Evolutionary conservation across 805 yeast species (phyloP).

Genomic region (Ogataea methylovora): DNA sequence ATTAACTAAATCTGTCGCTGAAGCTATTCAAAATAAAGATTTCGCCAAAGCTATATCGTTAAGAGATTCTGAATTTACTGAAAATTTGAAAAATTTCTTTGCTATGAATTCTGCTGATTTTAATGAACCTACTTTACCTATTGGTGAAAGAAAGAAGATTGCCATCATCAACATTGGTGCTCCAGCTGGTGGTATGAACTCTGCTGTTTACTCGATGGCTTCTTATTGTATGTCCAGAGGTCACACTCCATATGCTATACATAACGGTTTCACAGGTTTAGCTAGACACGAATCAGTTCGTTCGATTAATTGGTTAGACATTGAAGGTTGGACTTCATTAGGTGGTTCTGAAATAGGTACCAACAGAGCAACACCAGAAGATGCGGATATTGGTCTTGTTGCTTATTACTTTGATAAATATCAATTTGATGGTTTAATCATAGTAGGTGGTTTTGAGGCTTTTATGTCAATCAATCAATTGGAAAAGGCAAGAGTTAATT

Average conservation of each 20-base stretch:
- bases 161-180: conserved; percentile 94
- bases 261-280: conserved; percentile 90
- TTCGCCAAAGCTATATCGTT: conserved; percentile 82
- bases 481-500: conserved; percentile 63
- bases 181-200: conserved; percentile 94
- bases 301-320: conserved; percentile 73
- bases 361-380: conserved; percentile 76
- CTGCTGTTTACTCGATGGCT: conserved; percentile 88
- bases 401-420: conserved; percentile 91
- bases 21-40: conserved; percentile 70
- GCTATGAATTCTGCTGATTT: conserved; percentile 64
- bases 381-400: conserved; percentile 76
- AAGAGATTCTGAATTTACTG: conserved; percentile 84
- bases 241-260: conserved; percentile 83
- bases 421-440: conserved; percentile 77
- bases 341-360: conserved; percentile 99
- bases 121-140: conserved; percentile 52
- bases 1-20: conserved; percentile 83
- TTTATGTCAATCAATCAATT: conserved; percentile 77
- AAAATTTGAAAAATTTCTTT: conserved; percentile 66
- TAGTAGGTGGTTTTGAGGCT: conserved; percentile 98
- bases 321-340: conserved; percentile 77
- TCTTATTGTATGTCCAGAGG: conserved; percentile 84
- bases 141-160: conserved; percentile 54
- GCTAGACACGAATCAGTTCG: conserved; percentile 81